phyloP scores from a whole-genome alignment of 1,139 yeast species.

The Yamadazyma pseudoaaseri region DNA sequence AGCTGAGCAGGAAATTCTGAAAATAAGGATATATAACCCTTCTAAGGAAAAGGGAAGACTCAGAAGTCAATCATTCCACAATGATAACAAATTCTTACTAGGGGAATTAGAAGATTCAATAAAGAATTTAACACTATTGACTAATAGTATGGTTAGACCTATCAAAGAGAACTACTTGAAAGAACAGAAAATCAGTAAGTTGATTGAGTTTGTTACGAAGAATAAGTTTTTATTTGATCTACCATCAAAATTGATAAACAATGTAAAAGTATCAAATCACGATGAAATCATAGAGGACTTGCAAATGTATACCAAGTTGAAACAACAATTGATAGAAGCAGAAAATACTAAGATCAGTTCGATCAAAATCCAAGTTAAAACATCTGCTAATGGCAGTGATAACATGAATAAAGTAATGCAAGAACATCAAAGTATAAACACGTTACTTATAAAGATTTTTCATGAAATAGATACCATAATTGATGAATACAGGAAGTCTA shows the following conservation, averaged over 20 bases:
- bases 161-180: conserved; percentile 62
- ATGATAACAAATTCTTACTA: conserved; percentile 19
- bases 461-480: conserved; percentile 64
- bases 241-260: conserved; percentile 58
- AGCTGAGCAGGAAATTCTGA: conserved; percentile 38
- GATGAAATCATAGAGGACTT: conserved; percentile 71
- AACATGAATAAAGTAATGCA: conserved; percentile 16
- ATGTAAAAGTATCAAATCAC: conserved; percentile 62
- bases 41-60: conserved; percentile 19
- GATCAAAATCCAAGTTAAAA: background rate
- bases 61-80: background rate
- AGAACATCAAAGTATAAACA: conserved; percentile 37
- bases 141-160: conserved; percentile 73
- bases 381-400: background rate
- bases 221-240: conserved; percentile 69
- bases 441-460: conserved; percentile 50
- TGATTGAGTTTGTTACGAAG: conserved; percentile 62
- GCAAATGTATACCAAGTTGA: conserved; percentile 48
- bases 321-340: conserved; percentile 18
- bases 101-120: conserved; percentile 45
- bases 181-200: conserved; percentile 56
- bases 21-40: conserved; percentile 40
- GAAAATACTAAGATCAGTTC: conserved; percentile 17
- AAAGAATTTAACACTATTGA: conserved; percentile 51
- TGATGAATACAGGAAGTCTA: conserved; percentile 58